Percentiles rank a stretch among this genome's conserved stretches.
Conservation (phyloP, 192 early-diverging fungal genomes). For the Geosiphon pyriformis region DNA sequence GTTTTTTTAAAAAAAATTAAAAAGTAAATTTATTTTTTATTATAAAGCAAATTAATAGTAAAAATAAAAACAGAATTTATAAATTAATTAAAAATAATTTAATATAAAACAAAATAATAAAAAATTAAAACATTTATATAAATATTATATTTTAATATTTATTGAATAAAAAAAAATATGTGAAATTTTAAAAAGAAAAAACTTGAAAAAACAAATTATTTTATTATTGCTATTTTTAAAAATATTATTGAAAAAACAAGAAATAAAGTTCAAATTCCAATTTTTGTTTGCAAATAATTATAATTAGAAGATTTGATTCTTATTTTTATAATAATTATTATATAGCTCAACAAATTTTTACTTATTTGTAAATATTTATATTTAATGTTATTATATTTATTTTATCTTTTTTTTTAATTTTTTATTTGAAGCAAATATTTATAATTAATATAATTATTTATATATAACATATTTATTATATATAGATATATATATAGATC, state of each 20-base stretch:
- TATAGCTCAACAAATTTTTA: slow-evolving; percentile 10
- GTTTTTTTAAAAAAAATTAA: too few relatives aligned
- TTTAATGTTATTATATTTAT: slow-evolving; percentile 11
- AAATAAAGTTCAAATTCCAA: slow-evolving; percentile 13
- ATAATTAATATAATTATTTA: slow-evolving; percentile 1
- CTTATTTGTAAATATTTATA: slow-evolving; percentile 13
- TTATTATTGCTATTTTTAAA: too few relatives aligned
- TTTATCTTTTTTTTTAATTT: slow-evolving; percentile 2
- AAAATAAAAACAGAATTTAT: too few relatives aligned
- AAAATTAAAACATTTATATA: too few relatives aligned
- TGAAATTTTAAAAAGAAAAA: too few relatives aligned
- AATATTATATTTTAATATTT: too few relatives aligned
- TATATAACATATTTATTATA: slow-evolving; percentile 16
- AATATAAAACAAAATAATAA: too few relatives aligned
- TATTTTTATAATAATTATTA: slow-evolving; percentile 10
- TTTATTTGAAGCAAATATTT: slow-evolving; percentile 5
- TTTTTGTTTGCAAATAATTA: slow-evolving; percentile 17
- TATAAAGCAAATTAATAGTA: too few relatives aligned
- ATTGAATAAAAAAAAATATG: too few relatives aligned
- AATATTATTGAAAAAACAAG: slow-evolving; percentile 9
- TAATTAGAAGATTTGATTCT: slow-evolving; percentile 8
- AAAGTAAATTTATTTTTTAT: too few relatives aligned
- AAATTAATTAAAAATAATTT: too few relatives aligned
- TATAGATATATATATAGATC: neutral
- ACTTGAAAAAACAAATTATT: too few relatives aligned